Percentiles rank a stretch among this genome's conserved stretches.
Evolutionary conservation across 805 yeast genomes (phyloP).

Genomic region (Saccharomycopsis guyanensis): DNA sequence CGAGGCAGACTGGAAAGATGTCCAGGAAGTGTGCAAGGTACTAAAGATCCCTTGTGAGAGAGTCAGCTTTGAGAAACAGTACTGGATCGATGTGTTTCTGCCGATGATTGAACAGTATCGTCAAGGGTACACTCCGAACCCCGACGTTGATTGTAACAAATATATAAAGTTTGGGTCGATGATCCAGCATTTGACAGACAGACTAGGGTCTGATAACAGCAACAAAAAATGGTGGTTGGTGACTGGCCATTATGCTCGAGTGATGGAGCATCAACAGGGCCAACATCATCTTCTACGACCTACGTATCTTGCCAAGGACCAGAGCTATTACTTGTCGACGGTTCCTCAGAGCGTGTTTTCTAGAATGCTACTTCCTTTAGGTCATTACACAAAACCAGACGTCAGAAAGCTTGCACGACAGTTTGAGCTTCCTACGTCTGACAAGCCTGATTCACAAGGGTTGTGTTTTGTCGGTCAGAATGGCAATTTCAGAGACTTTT

Average conservation of each 20-base stretch:
- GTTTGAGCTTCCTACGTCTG: conserved; percentile 49
- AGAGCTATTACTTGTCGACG: conserved; percentile 81
- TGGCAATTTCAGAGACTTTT: conserved; percentile 62
- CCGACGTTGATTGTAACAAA: conserved; percentile 84
- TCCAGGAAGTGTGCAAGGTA: conserved; percentile 51
- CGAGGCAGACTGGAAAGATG: conserved; percentile 87
- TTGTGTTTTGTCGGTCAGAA: conserved; percentile 75
- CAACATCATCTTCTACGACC: conserved; percentile 50
- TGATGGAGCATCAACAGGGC: conserved; percentile 32
- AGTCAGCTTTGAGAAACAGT: conserved; percentile 81
- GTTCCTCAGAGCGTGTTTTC: conserved; percentile 39
- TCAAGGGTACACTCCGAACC: conserved; percentile 83
- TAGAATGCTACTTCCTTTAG: conserved; percentile 68
- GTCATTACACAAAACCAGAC: conserved; percentile 66
- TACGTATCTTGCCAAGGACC: conserved; percentile 62
- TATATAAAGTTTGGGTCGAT: conserved; percentile 82
- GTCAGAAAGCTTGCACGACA: conserved; percentile 61
- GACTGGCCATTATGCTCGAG: conserved; percentile 75
- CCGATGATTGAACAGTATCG: conserved; percentile 79
- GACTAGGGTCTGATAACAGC: conserved; percentile 23
- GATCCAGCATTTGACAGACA: conserved; percentile 42
- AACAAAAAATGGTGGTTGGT: conserved; percentile 67
- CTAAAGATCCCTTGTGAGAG: conserved; percentile 63
- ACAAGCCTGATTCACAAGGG: conserved; percentile 92
- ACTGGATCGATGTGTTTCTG: conserved; percentile 86